phyloP scores from a whole-genome alignment of 2,329 filamentous ascomycete genomes.

The Didymella pinodella region DNA sequence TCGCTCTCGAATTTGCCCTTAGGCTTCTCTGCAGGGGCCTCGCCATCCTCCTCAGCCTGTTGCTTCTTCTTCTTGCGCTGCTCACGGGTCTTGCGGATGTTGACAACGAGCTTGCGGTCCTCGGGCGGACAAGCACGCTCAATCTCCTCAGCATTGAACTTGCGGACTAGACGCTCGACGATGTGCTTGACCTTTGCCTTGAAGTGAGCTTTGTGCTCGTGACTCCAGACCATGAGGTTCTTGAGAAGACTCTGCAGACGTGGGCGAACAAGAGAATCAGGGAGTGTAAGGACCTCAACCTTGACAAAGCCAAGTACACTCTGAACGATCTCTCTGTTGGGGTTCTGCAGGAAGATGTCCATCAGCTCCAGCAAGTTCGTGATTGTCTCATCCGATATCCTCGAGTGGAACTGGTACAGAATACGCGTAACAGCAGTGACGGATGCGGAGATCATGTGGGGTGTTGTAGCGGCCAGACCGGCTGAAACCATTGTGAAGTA shows the following conservation, averaged over 20 bases:
- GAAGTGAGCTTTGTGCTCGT: conserved; percentile 98
- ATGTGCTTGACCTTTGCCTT: conserved; percentile 98
- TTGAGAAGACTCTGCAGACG: conserved; percentile 80
- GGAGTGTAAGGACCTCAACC: conserved; percentile 87
- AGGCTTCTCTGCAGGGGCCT: conserved; percentile 51
- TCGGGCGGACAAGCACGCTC: conserved; percentile 83
- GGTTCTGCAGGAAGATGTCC: conserved; percentile 93
- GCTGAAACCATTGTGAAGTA: conserved; percentile 99
- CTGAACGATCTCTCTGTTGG: conserved; percentile 95
- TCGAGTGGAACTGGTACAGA: conserved; percentile 85
- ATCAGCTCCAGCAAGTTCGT: conserved; percentile 91
- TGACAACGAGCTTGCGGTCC: conserved; percentile 88
- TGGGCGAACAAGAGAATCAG: conserved; percentile 78
- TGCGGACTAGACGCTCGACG: conserved; percentile 88
- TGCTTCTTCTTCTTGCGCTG: conserved; percentile 89
- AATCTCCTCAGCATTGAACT: conserved; percentile 84
- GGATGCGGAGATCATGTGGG: conserved; percentile 97
- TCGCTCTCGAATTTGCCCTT: conserved; percentile 83
- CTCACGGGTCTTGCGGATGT: conserved; percentile 95
- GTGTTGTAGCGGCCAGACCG: conserved; percentile 88
- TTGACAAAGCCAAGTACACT: conserved; percentile 97
- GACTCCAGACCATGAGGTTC: conserved; percentile 93
- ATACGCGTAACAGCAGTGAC: conserved; percentile 94
- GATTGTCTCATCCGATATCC: conserved; percentile 73
- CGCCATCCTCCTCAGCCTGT: conserved; percentile 66